phyloP scores from a whole-genome alignment of 2,329 filamentous ascomycete species.

The Ceratocystis huliohia region DNA sequence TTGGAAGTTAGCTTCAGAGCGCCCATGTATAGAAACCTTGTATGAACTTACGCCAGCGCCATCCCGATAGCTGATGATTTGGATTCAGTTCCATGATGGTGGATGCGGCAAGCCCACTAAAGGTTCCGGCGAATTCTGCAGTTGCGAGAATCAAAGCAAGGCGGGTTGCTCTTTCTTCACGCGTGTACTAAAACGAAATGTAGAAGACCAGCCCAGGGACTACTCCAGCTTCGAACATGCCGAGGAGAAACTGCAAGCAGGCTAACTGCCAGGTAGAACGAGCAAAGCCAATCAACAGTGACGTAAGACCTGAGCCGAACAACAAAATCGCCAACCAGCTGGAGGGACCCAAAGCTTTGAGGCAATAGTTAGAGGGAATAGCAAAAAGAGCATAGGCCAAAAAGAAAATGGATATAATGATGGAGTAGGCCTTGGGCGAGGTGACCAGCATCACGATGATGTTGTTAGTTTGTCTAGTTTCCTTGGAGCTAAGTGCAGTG shows the following conservation, averaged over 20 bases:
- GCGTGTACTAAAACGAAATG: slow-evolving; percentile 62
- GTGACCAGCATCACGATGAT: slow-evolving; percentile 50
- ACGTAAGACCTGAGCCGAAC: slow-evolving; percentile 53
- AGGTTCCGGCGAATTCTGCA: slow-evolving; percentile 58
- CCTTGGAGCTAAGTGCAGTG: slow-evolving; percentile 55
- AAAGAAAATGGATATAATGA: slow-evolving; percentile 47
- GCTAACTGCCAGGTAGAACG: slow-evolving; percentile 51
- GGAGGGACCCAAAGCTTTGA: slow-evolving; percentile 51
- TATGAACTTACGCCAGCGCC: slow-evolving; percentile 56
- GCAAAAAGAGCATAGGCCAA: slow-evolving; percentile 49
- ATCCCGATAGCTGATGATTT: slow-evolving; percentile 47
- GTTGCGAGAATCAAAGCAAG: slow-evolving; percentile 59
- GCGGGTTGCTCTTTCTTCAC: slow-evolving; percentile 54
- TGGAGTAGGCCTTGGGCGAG: slow-evolving; percentile 48
- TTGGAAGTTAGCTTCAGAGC: not conserved
- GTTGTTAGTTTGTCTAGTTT: slow-evolving; percentile 46
- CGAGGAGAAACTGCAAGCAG: slow-evolving; percentile 54
- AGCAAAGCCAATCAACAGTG: slow-evolving; percentile 52
- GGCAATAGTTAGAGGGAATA: slow-evolving; percentile 52
- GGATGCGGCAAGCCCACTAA: slow-evolving; percentile 60
- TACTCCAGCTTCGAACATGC: slow-evolving; percentile 56
- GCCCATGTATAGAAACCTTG: slow-evolving; percentile 37
- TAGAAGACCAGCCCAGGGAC: slow-evolving; percentile 57
- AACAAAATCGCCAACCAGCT: slow-evolving; percentile 56
- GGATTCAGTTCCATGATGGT: slow-evolving; percentile 60